Base-by-base conservation (phyloP, 345 rosid genomes). In the Anastatica hierochuntica region DNA sequence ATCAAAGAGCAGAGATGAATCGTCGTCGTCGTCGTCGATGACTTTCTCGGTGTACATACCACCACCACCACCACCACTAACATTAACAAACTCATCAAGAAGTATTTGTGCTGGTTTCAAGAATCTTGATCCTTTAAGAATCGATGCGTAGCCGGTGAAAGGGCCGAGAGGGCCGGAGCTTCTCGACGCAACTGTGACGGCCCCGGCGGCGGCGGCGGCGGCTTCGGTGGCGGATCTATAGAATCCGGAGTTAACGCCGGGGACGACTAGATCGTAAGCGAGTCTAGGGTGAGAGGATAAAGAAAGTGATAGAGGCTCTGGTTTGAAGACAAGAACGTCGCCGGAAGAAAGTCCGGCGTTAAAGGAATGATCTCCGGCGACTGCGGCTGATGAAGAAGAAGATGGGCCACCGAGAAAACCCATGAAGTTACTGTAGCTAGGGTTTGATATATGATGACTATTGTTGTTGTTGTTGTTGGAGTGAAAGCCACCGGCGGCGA, bases 61-160 rank as follows among this genome's bases (percentile, higher is more conserved):
- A 10, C 78, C 70, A 41, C 86, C 95, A 7, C 77, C 86, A 30
- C 74, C 79, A 10, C 78, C 70, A 41, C 86, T 94, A 7, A 79
- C 86, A 49, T 80, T 82, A 54, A 65, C 78, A 45, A 90, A 69
- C 73, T 86, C 94, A 50, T 84, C 90, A 33, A 90, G 79, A 57
- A 90, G 73, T 68, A 73, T 78, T 47, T 90, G 94, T 0, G 97
- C 88, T 3, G 97, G 97, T 69, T 74, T 86, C 76, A 90, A 66
- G 64, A 90, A 90, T 54, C 80, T 84, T 4, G 97, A 90, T 30
- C 82, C 96, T 48, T 79, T 80, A 43, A 90, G 61, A 53, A 90
- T 75, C 57, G 84, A 83, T 48, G 90, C 77, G 41, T 90, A 84
- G 1, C 94, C 96, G 1, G 90, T 82, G 53, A 86, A 90, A 0